These are phyloP conservation scores for Amylostereum areolatum DNA, from an alignment of 1,284 basidiomycete genomes.

Conservation along the genomic window DNA sequence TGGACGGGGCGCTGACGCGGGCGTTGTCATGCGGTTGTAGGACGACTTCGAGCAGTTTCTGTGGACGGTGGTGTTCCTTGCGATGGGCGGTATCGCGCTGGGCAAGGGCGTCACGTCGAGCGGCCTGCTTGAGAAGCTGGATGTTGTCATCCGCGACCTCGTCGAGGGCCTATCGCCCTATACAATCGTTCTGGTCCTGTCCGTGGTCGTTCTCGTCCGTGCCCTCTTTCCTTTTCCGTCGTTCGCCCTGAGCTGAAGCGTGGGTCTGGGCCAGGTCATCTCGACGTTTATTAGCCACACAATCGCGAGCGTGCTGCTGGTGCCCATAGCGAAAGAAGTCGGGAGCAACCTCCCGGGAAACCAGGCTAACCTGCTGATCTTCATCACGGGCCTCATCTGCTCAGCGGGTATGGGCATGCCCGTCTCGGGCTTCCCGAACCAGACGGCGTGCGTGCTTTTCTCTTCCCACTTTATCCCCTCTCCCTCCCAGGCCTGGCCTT, in stretches of 20 bases:
- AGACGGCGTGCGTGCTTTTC: slow-evolving; percentile 71
- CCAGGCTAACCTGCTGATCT: slow-evolving; percentile 80
- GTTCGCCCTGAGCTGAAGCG: slow-evolving; percentile 11
- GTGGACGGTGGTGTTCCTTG: slow-evolving; percentile 91
- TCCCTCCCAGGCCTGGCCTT: not conserved
- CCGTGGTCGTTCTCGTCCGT: slow-evolving; percentile 81
- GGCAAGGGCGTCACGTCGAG: slow-evolving; percentile 92
- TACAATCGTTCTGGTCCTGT: slow-evolving; percentile 81
- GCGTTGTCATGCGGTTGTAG: slow-evolving; percentile 32
- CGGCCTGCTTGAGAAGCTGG: slow-evolving; percentile 80
- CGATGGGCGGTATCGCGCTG: slow-evolving; percentile 98
- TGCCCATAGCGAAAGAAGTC: slow-evolving; percentile 92
- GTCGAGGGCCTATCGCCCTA: slow-evolving; percentile 75
- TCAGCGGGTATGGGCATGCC: slow-evolving; percentile 98
- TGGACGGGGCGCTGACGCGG: not conserved
- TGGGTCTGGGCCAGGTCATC: slow-evolving; percentile 43
- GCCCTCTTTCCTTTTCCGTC: slow-evolving; percentile 19
- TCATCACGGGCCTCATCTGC: slow-evolving; percentile 89
- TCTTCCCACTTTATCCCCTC: slow-evolving; percentile 13
- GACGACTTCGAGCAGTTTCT: slow-evolving; percentile 94
- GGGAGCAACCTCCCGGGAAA: slow-evolving; percentile 67
- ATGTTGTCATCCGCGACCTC: slow-evolving; percentile 59
- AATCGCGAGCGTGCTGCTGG: slow-evolving; percentile 92
- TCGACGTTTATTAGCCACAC: slow-evolving; percentile 95
- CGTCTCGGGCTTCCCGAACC: slow-evolving; percentile 96